Evolutionary conservation across 2,329 filamentous ascomycete species (phyloP), one percentile per base, ranked within the genome.

Genomic region (Clonostachys chloroleuca): DNA sequence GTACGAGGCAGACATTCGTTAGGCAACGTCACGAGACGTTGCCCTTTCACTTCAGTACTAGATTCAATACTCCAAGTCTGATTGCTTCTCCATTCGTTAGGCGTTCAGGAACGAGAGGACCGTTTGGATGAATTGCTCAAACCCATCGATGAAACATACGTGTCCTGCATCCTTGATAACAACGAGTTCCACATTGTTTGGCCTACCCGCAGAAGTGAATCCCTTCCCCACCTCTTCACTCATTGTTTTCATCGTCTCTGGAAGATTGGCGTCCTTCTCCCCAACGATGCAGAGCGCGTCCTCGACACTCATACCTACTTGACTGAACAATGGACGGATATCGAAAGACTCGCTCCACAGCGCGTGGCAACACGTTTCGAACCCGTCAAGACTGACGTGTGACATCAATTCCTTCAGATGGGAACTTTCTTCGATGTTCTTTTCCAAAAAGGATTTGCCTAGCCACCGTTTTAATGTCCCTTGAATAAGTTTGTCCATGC

Each of bases 401-500:
- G 53, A 50, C 70, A 73, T 73, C 40, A 64, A 44, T 1, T 43
- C 43, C 7, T 59, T 57, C 56, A 73, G 58, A 1, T 67, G 59
- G 10, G 52, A 50, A 6, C 65, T 56, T 50, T 72, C 70, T 0
- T 59, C 55, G 1, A 59, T 54, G 48, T 71, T 61, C 3, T 51
- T 52, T 13, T 56, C 51, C 17, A 70, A 51, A 68, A 68, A 72
- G 2, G 52, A 52, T 12, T 58, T 54, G 5, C 64, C 63, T 42
- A 74, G 72, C 70, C 68, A 74, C 12, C 68, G 63, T 37, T 68
- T 63, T 37, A 71, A 51, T 1, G 65, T 70, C 7, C 49, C 44
- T 40, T 63, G 56, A 8, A 67, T 57, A 1, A 59, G 57, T 3
- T 49, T 46, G 12, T 62, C 55, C 49, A 72, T 57, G 14, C 51